phyloP scores from a whole-genome alignment of 805 yeast species.

The Tetrapisispora phaffii region DNA sequence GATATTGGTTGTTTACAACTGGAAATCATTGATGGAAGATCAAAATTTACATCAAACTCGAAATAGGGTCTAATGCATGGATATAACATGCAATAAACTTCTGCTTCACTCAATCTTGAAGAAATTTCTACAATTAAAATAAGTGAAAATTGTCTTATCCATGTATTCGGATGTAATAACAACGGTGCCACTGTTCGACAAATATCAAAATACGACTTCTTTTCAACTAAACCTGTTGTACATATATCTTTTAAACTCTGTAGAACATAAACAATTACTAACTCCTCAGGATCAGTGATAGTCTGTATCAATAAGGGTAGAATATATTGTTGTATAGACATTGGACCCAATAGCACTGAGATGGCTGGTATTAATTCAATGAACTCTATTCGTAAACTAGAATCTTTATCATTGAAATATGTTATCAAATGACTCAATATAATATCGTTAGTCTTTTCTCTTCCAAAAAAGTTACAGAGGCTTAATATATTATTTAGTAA shows the following conservation, averaged over 20 bases:
- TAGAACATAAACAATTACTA: conserved; percentile 64
- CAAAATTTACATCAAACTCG: conserved; percentile 64
- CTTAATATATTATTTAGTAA: conserved; percentile 64
- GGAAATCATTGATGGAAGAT: conserved; percentile 56
- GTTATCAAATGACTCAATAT: conserved; percentile 86
- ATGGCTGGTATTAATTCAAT: conserved; percentile 63
- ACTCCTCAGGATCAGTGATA: conserved; percentile 71
- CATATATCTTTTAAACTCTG: conserved; percentile 47
- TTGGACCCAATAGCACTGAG: conserved; percentile 71
- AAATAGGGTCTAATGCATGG: conserved; percentile 73
- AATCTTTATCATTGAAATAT: conserved; percentile 70
- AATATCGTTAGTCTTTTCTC: conserved; percentile 79
- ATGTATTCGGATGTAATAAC: conserved; percentile 74
- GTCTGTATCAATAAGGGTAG: conserved; percentile 80
- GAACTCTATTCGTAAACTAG: conserved; percentile 58
- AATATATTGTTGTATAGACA: conserved; percentile 78
- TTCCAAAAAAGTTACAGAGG: conserved; percentile 72
- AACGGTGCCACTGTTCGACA: conserved; percentile 44
- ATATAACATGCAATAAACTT: conserved; percentile 69
- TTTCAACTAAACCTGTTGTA: conserved; percentile 46
- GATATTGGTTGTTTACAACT: conserved; percentile 61
- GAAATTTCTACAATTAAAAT: conserved; percentile 53
- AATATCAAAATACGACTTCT: conserved; percentile 45
- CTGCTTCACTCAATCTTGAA: conserved; percentile 59
- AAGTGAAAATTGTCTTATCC: conserved; percentile 66